Base-by-base conservation (phyloP, 345 rosid species). In the Populus ilicifolia region DNA sequence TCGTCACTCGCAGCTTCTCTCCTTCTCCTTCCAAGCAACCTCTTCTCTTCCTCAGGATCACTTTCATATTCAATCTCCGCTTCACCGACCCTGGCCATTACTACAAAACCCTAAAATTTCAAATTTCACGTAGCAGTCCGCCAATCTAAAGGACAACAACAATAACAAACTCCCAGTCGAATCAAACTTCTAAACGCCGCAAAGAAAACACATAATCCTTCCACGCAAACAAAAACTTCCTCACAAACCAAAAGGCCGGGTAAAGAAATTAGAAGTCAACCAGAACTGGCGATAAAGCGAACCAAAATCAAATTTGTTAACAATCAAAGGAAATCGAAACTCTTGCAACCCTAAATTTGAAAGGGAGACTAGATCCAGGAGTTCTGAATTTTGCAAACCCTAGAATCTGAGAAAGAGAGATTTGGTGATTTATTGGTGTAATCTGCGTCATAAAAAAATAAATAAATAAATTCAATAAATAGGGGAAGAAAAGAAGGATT, bases 1-100 rank as follows among this genome's bases (percentile, higher is more conserved):
- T 95, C 98, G 70, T 95, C 99, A 77, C 97, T 93, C n/a, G 99
- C 89, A 11, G 83, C 99, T 76, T 87, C 86, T 75, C 97, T 82
- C 80, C 94, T 88, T 78, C 97, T 83, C 86, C 90, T 86, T 8
- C 84, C 90, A 77, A 93, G 81, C 13, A 92, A 85, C 50, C 90
- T 85, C 82, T 88, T 90, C 70, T 83, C 85, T 81, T 92, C 99
- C 81, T 92, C 99, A 2, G 94, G 94, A 86, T 95, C 98, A 75
- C 99, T 95, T 76, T 93, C 98, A 69, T 92, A 92, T 10, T 89
- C 85, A 71, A 90, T 79, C 62, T 87, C 96, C 50, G 85, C 87
- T 61, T 87, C 91, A 4, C 77, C 87, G 33, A 59, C 82, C 27
- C 87, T 70, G 38, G 90, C 89, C 94, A 90, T 90, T 82, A 69